Evolutionary conservation across 2,329 filamentous ascomycete species (phyloP), one percentile per base, ranked within the genome.

Genomic region (Chaetomium globosum): DNA sequence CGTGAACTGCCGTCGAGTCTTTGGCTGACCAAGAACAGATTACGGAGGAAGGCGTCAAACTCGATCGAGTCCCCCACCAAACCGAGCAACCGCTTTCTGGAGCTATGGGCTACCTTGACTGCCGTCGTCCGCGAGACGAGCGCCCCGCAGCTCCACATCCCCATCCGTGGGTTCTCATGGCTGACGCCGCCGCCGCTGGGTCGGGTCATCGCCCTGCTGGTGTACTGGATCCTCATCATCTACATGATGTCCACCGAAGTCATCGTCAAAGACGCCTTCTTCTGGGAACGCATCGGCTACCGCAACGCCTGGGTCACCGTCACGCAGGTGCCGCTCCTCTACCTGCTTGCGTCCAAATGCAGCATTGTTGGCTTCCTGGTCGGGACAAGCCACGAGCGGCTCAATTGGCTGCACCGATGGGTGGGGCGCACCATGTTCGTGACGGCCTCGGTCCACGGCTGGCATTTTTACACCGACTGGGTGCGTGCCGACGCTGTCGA

Each of bases 321-420:
- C 54, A 85, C 82, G 2, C 88, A 90, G 74, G 81, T 90, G 51
- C 87, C 87, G 0, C 78, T 90, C 23, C 78, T 89, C 10, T 89
- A 86, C 70, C 78, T 90, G 2, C 80, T 90, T 16, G 82, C 85
- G 30, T 83, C 83, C 68, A 87, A 88, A 72, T 80, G 82, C 67
- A 87, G 80, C 68, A 71, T 86, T 23, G 77, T 91, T n/a, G 87
- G 85, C 0, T 79, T 82, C 61, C 76, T 91, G 28, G 81, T 83
- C 4, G 89, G 88, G 12, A 81, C 83, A 10, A 87, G 87, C 66
- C 86, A 91, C 71, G 89, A 91, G 76, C 82, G 87, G 9, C 78
- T 91, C 65, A 91, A 90, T 74, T 91, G 89, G 89, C 76, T 91
- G 60, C 89, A 92, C 71, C 83, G 89, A 66, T 92, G 89, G 89